Percentiles rank a stretch among this genome's conserved stretches.
phyloP scores from a whole-genome alignment of 345 rosid species.

The Brassica rapa region DNA sequence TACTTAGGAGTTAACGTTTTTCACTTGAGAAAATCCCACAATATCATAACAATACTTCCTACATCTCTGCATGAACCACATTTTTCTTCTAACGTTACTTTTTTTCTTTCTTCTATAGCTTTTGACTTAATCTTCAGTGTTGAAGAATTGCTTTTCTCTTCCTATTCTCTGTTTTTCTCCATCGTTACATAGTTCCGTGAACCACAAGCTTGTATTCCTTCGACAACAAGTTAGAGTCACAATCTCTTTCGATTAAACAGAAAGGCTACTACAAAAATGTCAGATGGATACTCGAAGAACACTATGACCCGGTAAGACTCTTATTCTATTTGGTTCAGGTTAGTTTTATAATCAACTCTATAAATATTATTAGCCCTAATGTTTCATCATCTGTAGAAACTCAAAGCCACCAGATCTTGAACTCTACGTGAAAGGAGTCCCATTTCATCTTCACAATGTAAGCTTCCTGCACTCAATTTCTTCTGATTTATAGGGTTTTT shows the following conservation, averaged over 20 bases:
- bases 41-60: constrained; percentile 33
- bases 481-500: constrained; percentile 20
- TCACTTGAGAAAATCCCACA: constrained; percentile 11
- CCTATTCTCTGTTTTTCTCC: constrained; percentile 6
- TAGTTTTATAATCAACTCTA: background rate
- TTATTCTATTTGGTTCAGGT: constrained; percentile 7
- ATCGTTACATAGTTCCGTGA: background rate
- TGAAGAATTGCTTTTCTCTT: constrained; percentile 5
- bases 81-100: constrained; percentile 34
- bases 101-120: background rate
- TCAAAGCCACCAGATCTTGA: constrained; percentile 46
- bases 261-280: constrained; percentile 23
- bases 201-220: constrained; percentile 23
- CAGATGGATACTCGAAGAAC: constrained; percentile 5
- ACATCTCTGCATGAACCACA: constrained; percentile 23
- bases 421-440: constrained; percentile 43
- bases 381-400: constrained; percentile 42
- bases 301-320: constrained; percentile 9
- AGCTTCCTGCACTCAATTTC: constrained; percentile 21
- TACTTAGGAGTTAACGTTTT: constrained; percentile 14
- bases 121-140: constrained; percentile 18
- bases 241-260: background rate
- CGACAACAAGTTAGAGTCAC: background rate
- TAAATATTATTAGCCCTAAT: background rate
- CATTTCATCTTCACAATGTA: constrained; percentile 53